Evolutionary conservation across 805 yeast species (phyloP), one percentile per base, ranked within the genome.

Genomic region (Sugiyamaella marilandica): DNA sequence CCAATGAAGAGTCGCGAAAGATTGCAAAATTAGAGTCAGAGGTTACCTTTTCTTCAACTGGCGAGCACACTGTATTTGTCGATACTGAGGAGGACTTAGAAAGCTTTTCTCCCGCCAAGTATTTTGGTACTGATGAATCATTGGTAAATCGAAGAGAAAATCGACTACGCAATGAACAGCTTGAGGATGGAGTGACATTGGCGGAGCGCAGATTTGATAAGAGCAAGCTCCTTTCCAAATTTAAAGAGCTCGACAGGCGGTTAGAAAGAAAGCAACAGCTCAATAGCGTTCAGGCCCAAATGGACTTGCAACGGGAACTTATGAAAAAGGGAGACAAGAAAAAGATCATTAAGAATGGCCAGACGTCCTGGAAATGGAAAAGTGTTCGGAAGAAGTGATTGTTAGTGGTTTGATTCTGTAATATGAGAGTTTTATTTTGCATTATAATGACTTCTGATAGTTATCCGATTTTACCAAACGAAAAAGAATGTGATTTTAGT

Each of bases 251-350:
- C 50, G 79, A 86, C 64, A 76, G 75, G 54, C 80, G 90, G 53
- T 67, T 87, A 62, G 83, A 85, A 58, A 79, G 96, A 61, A 87
- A 83, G 56, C 70, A 75, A 50, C 81, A 90, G 68, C 75, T 92
- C 59, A 73, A 74, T 48, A 77, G 77, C 48, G 86, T 92, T 14
- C 85, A 88, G 63, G 76, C 76, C 41, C 80, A 83, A 62, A 82
- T 91, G 82, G 87, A 85, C 52, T 62, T 80, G 52, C 95, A 90
- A 62, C 81, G 86, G 56, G 95, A 91, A 64, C 77, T 90, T 51
- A 89, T 92, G 96, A 88, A 88, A 67, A 85, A 83, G 59, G 98
- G 98, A 0, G 81, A 82, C 55, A 87, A 87, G 71, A 86, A 84
- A 77, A 90, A 90, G 73, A 67, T 85, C 4, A 74, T 77, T 2